These are phyloP conservation scores for Neoscytalidium dimidiatum DNA, from an alignment of 2,329 filamentous ascomycete species.

Conservation along the genomic window DNA sequence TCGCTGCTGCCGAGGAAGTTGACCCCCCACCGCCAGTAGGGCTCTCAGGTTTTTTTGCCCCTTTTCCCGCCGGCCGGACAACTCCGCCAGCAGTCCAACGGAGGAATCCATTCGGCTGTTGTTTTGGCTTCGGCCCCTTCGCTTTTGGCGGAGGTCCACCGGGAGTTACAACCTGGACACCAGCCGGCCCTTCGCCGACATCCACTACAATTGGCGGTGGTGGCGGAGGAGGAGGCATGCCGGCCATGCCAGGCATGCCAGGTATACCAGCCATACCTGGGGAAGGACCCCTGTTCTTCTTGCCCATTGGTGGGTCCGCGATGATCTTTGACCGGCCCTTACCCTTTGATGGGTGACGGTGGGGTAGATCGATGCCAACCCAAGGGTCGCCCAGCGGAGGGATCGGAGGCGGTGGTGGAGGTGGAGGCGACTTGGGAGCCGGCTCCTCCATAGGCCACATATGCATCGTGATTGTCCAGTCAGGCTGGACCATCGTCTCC, in stretches of 20 bases:
- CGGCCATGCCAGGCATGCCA: not conserved
- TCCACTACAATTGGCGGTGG: slow-evolving; percentile 21
- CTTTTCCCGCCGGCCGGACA: slow-evolving; percentile 26
- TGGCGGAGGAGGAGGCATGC: slow-evolving; percentile 24
- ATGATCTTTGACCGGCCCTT: slow-evolving; percentile 5
- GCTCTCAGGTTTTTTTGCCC: slow-evolving; percentile 30
- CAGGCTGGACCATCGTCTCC: slow-evolving; percentile 51
- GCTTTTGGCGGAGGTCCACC: not conserved
- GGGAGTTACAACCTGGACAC: not conserved
- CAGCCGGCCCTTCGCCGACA: slow-evolving; percentile 8
- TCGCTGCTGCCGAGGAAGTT: slow-evolving; percentile 5
- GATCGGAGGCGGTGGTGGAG: slow-evolving; percentile 7
- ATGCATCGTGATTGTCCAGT: slow-evolving; percentile 52
- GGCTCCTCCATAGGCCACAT: slow-evolving; percentile 50
- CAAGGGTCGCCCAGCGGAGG: slow-evolving; percentile 8
- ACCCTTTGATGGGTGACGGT: slow-evolving; percentile 9
- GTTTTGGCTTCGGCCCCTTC: slow-evolving; percentile 19
- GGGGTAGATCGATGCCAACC: slow-evolving; percentile 11
- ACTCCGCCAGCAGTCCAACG: slow-evolving; percentile 29
- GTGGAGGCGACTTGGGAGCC: slow-evolving; percentile 13
- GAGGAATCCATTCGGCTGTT: slow-evolving; percentile 25
- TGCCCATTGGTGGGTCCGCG: slow-evolving; percentile 19
- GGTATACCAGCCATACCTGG: slow-evolving; percentile 19
- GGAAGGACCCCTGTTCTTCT: slow-evolving; percentile 10
- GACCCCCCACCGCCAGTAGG: slow-evolving; percentile 16